phyloP scores from a whole-genome alignment of 371 early-diverging fungal genomes.

The Mucor circinelloides region DNA sequence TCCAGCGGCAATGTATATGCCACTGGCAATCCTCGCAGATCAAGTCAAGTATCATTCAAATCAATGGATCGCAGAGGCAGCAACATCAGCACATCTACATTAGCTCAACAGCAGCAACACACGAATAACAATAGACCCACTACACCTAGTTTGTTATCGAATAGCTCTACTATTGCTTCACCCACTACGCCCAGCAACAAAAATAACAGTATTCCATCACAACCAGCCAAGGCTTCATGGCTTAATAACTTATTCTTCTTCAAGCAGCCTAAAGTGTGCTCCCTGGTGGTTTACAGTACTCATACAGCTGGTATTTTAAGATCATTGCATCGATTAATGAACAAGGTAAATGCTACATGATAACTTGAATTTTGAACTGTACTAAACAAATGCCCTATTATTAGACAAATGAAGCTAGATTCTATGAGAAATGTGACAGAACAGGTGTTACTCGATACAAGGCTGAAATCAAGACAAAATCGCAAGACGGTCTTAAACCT shows the following conservation, averaged over 20 bases:
- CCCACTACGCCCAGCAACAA: not conserved
- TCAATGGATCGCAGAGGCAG: constrained; percentile 38
- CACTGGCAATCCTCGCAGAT: constrained; percentile 19
- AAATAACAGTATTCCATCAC: constrained; percentile 12
- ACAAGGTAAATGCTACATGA: constrained; percentile 20
- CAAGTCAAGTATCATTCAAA: constrained; percentile 38
- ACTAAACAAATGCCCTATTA: not conserved
- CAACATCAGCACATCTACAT: constrained; percentile 22
- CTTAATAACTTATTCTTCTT: constrained; percentile 49
- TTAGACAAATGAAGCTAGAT: constrained; percentile 33
- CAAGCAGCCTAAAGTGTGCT: constrained; percentile 52
- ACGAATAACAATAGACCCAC: constrained; percentile 19
- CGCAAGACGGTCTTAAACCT: constrained; percentile 19
- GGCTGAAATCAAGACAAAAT: constrained; percentile 40
- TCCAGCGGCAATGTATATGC: constrained; percentile 5
- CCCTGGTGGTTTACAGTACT: constrained; percentile 35
- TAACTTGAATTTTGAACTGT: not conserved
- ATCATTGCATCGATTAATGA: constrained; percentile 35
- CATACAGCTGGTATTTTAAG: constrained; percentile 30
- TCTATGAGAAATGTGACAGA: constrained; percentile 47
- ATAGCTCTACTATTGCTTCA: constrained; percentile 37
- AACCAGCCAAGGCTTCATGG: constrained; percentile 34
- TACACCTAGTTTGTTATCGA: constrained; percentile 42
- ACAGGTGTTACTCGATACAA: constrained; percentile 40
- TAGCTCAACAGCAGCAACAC: constrained; percentile 6